Base-by-base conservation (phyloP, 2,329 filamentous ascomycete species). In the Furcasterigmium sp. region DNA sequence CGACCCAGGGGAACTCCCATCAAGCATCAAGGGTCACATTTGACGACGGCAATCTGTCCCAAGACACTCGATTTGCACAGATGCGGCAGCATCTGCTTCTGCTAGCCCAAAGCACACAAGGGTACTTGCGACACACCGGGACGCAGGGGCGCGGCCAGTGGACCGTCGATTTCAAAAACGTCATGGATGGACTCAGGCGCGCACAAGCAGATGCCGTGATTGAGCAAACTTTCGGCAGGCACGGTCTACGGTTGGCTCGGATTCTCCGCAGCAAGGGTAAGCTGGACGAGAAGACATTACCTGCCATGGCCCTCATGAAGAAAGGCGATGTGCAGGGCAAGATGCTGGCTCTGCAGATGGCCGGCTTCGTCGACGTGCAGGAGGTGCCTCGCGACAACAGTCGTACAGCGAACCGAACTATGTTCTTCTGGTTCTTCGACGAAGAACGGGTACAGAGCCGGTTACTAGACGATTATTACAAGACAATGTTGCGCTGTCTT, bases 371-470 rank as follows among this genome's bases (percentile, higher is more conserved):
- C 11, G 89, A 97, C 52, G 80, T 95, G 6, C 93, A 98, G 62
- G 93, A 98, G 67, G 85, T 98, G 1, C 93, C 93, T 1, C 87
- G 87, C 51, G 91, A 97, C 56, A 85, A 85, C 51, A 84, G 83
- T 48, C 84, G 90, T 26, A 79, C 86, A 54, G 87, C 91, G 1
- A 87, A 84, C 49, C 82, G 89, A 41, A 95, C 90, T 1, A 77
- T 95, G 19, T 97, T 91, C 61, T 79, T 97, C 44, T 96, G 91
- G 84, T 95, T 82, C 70, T 95, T 89, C 62, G 91, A 97, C 58
- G 71, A 78, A 10, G 80, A 89, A 37, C 79, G 86, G 37, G 84
- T 85, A 7, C 72, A 83, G 39, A 74, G 77, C 17, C 78, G 85
- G 47, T 68, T 95, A 2, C 65, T 95, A 10, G 85, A 95, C 49